Conservation (phyloP, 192 early-diverging fungal genomes). For the Geosiphon pyriformis region DNA sequence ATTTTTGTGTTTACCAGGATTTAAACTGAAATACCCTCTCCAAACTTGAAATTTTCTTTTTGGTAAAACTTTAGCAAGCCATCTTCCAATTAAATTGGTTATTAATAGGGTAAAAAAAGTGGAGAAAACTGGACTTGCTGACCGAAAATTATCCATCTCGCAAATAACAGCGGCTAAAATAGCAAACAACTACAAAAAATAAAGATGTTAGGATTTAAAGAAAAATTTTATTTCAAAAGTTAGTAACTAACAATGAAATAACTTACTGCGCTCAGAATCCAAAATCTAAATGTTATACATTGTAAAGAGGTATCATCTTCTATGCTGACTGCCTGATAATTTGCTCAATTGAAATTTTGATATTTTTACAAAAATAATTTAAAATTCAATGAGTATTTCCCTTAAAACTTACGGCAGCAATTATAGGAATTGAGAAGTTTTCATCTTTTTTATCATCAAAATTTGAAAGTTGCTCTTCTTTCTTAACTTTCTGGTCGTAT, state of each 20-base stretch:
- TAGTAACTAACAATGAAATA: neutral
- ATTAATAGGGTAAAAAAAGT: constrained; percentile 36
- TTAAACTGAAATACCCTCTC: constrained; percentile 7
- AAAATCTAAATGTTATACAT: constrained; percentile 45
- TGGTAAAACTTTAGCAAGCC: constrained; percentile 24
- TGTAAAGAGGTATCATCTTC: constrained; percentile 39
- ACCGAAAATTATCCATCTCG: constrained; percentile 37
- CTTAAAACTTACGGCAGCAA: neutral
- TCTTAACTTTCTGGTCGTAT: no score
- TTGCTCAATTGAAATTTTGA: neutral
- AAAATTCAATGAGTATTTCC: no score
- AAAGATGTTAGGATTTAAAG: no score
- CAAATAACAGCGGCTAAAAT: constrained; percentile 28
- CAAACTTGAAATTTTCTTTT: neutral
- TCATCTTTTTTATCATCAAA: neutral
- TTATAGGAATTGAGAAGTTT: neutral
- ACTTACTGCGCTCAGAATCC: constrained; percentile 36
- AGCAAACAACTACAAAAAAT: constrained; percentile 26
- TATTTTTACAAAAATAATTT: neutral
- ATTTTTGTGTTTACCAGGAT: constrained; percentile 7
- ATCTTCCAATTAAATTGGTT: constrained; percentile 26
- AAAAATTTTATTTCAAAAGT: neutral
- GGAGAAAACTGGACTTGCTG: constrained; percentile 25
- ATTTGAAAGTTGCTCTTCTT: no score
- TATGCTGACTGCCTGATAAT: constrained; percentile 29